Percentiles rank a stretch among this genome's conserved stretches.
Conservation (phyloP, 1,284 basidiomycete species). For the Naganishia sp. region DNA sequence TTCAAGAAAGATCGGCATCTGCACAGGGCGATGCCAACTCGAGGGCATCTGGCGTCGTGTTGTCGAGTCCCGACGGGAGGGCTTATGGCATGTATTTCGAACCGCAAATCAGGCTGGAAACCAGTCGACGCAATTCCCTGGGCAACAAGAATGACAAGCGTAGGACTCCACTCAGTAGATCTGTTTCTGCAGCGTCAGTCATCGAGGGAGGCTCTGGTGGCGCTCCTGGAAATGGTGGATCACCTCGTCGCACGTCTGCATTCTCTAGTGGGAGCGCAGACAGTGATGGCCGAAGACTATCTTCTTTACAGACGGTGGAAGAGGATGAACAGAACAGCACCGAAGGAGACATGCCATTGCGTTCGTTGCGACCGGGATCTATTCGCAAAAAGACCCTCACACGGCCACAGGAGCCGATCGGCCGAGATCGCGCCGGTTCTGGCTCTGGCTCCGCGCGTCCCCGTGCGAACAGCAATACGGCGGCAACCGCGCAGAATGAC, state of each 20-base stretch:
- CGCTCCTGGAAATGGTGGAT: neutral
- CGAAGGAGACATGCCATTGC: constrained; percentile 5
- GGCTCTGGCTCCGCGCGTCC: constrained; percentile 2
- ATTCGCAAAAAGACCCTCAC: constrained; percentile 23
- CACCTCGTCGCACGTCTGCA: constrained; percentile 27
- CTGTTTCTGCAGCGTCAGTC: constrained; percentile 17
- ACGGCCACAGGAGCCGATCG: constrained; percentile 5
- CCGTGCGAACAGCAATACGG: neutral
- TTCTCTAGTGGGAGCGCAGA: constrained; percentile 16
- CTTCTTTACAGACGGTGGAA: constrained; percentile 24
- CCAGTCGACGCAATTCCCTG: constrained; percentile 22
- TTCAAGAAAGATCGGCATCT: constrained; percentile 59
- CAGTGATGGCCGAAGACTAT: constrained; percentile 24
- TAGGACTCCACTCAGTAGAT: constrained; percentile 21
- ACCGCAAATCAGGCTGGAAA: constrained; percentile 57
- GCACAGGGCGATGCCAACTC: constrained; percentile 50
- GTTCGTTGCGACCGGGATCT: neutral
- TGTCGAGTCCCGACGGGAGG: constrained; percentile 89
- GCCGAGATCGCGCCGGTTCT: constrained; percentile 9
- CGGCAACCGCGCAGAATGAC: neutral
- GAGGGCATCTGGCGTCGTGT: constrained; percentile 81
- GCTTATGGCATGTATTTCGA: constrained; percentile 94
- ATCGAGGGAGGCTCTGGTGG: constrained; percentile 18
- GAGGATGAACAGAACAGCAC: constrained; percentile 25
- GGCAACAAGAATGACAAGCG: constrained; percentile 25